Evolutionary conservation across 441 rosid genomes (phyloP), one percentile per base, ranked within the genome.

Genomic region (Erodium trifolium): DNA sequence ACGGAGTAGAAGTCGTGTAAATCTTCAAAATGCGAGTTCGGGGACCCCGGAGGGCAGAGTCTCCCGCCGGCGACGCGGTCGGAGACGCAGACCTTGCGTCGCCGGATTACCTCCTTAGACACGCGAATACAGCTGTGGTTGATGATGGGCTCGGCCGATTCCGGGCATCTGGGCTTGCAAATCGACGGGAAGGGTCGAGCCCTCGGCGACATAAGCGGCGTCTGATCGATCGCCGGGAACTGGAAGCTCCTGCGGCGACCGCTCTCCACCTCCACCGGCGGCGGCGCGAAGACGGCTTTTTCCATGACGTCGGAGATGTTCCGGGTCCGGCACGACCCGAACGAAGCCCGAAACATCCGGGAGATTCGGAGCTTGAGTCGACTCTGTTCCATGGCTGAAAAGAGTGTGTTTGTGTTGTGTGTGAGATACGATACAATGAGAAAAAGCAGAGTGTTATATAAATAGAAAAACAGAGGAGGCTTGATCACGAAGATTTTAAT

Each of bases 341-440:
- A 82, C 63, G 97, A 85, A 71, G 86, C 75, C 0, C 85, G 83
- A 75, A 91, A 79, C 75, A 91, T 74, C 70, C 87, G 87, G 73
- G 92, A 81, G 82, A 93, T 76, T 70, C 84, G 37, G 37, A 34
- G 37, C 37, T 34, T 34, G 37, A 34, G 75, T 68, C 83, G 79
- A 70, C 79, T 84, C 60, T 53, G 60, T 65, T 90, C 98, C 94
- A 85, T 87, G 37, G 12, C 16, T 68, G 73, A 5, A 34, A 34
- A 34, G 37, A 34, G 37, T 34, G 37, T 34, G 37, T 0, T 34
- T 34, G 37, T 34, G 37, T 34, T 3, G 0, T 23, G 37, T 34
- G 37, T 34, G 37, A 34, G 37, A 2, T 34, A 34, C 37, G 37
- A 34, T 71, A 67, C 60, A 66, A 70, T 29, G 66, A 19, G 7